Base-by-base conservation (phyloP, 2,329 filamentous ascomycete genomes). In the Aspergillus ochraceus region DNA sequence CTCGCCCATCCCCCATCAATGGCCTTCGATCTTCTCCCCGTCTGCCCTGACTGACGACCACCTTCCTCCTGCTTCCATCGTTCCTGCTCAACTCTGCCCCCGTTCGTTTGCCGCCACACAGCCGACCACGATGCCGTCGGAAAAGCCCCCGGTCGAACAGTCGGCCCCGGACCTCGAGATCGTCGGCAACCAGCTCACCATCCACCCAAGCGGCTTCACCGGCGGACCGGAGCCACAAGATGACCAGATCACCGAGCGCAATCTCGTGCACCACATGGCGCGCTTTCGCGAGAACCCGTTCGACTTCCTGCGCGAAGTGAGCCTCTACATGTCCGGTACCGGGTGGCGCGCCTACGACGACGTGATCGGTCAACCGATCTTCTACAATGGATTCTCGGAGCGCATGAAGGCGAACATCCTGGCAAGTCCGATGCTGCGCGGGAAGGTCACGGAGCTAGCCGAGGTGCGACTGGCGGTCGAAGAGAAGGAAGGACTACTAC, bases 301-400 rank as follows among this genome's bases (percentile, higher is more conserved):
- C 64, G 84, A 92, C 64, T 98, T 98, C 74, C 86, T 98, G 30
- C 91, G 92, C 66, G 95, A 99, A 80, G 89, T 99, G 36, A 95
- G 91, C 51, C 83, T 97, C 36, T 93, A 98, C 77, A 90, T 98
- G 64, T 94, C 92, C 12, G 95, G 95, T 57, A 90, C 90, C 54
- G 94, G 93, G 74, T 99, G 95, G 95, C 90, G 95, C 62, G 91
- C 91, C 61, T 99, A 99, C 79, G 92, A 98, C 71, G 82, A 90
- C 63, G 85, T 93, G 63, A 89, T 98, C 68, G 95, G 95, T 22
- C 93, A 97, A 74, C 92, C 92, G 10, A 89, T 97, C 64, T 98
- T 94, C 80, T 99, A 97, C 76, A 79, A 88, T 0, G 95, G 95
- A 26, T 99, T 97, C 78, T 89, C 88, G 29, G 94, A 97, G 64